Evolutionary conservation across 106 monocot species (phyloP).

Genomic region (Acorus gramineus): DNA sequence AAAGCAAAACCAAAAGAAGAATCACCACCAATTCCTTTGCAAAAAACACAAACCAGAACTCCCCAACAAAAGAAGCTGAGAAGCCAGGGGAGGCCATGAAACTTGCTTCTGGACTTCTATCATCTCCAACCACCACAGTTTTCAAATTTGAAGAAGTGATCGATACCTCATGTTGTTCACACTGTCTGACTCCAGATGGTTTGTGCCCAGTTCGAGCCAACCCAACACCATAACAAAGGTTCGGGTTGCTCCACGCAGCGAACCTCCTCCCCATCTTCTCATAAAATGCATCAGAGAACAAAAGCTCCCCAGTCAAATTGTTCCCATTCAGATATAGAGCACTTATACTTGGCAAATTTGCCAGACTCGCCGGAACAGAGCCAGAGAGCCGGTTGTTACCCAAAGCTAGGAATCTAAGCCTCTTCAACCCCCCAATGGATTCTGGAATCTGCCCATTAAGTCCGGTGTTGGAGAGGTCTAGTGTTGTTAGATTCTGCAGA

Average conservation of each 20-base stretch:
- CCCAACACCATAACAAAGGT: conserved; percentile 48
- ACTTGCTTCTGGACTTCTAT: conserved; percentile 15
- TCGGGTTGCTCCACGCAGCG: conserved; percentile 68
- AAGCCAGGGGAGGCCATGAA: conserved; percentile 16
- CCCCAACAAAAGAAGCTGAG: conserved; percentile 11
- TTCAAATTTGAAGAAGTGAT: not conserved
- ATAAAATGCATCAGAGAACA: conserved; percentile 49
- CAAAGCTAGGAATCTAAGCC: conserved; percentile 54
- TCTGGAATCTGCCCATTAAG: conserved; percentile 46
- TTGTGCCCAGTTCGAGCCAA: conserved; percentile 11
- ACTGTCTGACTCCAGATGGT: conserved; percentile 54
- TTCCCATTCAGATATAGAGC: conserved; percentile 59
- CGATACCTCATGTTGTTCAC: conserved; percentile 19
- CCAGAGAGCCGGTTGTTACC: conserved; percentile 54
- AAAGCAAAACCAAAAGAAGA: conserved; percentile 17
- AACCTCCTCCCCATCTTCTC: conserved; percentile 68
- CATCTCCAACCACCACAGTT: not conserved
- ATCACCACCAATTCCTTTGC: conserved; percentile 13
- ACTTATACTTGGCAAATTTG: conserved; percentile 27
- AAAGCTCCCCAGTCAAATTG: conserved; percentile 49
- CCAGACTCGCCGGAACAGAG: conserved; percentile 29
- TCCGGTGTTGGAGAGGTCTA: conserved; percentile 52
- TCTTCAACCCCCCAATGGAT: conserved; percentile 31
- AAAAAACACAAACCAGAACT: conserved; percentile 19
- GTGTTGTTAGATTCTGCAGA: conserved; percentile 35